These are phyloP conservation scores for Paramecium sexaurelia DNA, from an alignment of 73 alveolate genomes.

Conservation along the genomic window DNA sequence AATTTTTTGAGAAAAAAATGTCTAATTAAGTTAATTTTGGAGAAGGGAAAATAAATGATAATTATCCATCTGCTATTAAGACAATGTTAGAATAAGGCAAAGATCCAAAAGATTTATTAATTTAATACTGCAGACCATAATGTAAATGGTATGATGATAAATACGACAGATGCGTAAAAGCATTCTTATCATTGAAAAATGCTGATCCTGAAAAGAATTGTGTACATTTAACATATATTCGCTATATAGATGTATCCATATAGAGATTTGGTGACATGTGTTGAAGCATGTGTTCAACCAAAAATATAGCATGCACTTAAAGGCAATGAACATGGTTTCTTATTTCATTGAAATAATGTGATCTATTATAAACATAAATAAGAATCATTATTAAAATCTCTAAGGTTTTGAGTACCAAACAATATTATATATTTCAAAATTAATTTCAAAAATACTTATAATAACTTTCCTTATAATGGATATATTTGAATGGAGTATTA, in stretches of 20 bases:
- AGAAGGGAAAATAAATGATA: constrained; percentile 45
- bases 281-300: constrained; percentile 58
- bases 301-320: constrained; percentile 27
- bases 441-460: no score
- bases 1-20: constrained; percentile 16
- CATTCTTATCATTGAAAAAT: constrained; percentile 27
- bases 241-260: constrained; percentile 45
- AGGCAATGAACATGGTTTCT: constrained; percentile 54
- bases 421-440: no score
- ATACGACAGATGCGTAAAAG: constrained; percentile 52
- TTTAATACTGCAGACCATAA: constrained; percentile 45
- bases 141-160: constrained; percentile 58
- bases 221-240: not conserved
- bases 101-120: constrained; percentile 44
- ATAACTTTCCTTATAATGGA: no score
- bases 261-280: constrained; percentile 54
- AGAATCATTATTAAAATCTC: not conserved
- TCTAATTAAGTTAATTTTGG: constrained; percentile 49
- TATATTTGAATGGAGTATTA: no score
- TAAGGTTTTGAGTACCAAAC: no score
- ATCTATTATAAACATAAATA: not conserved
- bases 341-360: constrained; percentile 16
- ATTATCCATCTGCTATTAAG: constrained; percentile 47
- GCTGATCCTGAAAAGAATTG: constrained; percentile 64
- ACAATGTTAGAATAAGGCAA: constrained; percentile 34